Conservation (phyloP, 306 rosid species). For the Cicer pinnatifidum region DNA sequence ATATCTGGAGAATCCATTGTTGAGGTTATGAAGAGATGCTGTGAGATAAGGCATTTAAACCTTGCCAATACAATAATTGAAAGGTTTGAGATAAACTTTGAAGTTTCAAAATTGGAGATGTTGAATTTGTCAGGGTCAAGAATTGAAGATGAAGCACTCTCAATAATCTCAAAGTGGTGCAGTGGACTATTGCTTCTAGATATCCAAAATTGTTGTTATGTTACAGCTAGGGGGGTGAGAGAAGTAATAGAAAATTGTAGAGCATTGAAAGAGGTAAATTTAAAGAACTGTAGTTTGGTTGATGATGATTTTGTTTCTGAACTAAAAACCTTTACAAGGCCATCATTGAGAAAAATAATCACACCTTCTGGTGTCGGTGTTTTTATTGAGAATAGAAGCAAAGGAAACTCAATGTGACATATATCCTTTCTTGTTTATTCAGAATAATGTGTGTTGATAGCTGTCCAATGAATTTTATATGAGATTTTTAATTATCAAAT, state of each 20-base stretch:
- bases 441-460: neutral
- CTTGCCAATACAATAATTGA: constrained; percentile 43
- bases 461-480: no score
- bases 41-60: constrained; percentile 55
- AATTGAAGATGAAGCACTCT: constrained; percentile 61
- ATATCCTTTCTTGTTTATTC: neutral
- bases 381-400: constrained; percentile 44
- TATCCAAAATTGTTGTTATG: constrained; percentile 49
- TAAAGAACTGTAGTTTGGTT: constrained; percentile 54
- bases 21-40: constrained; percentile 57
- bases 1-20: constrained; percentile 55
- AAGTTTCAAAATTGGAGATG: constrained; percentile 57
- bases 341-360: constrained; percentile 61
- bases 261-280: constrained; percentile 63
- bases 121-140: constrained; percentile 48
- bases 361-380: constrained; percentile 50
- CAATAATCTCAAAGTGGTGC: constrained; percentile 59
- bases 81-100: constrained; percentile 48
- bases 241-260: constrained; percentile 60
- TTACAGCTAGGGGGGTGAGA: constrained; percentile 66
- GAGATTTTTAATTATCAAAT: no score
- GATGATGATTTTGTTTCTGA: constrained; percentile 49
- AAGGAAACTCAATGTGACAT: constrained; percentile 10
- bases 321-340: constrained; percentile 53
- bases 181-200: constrained; percentile 51